Conservation (phyloP, 352 stramenopile species). For the Globisporangium cystogenes region DNA sequence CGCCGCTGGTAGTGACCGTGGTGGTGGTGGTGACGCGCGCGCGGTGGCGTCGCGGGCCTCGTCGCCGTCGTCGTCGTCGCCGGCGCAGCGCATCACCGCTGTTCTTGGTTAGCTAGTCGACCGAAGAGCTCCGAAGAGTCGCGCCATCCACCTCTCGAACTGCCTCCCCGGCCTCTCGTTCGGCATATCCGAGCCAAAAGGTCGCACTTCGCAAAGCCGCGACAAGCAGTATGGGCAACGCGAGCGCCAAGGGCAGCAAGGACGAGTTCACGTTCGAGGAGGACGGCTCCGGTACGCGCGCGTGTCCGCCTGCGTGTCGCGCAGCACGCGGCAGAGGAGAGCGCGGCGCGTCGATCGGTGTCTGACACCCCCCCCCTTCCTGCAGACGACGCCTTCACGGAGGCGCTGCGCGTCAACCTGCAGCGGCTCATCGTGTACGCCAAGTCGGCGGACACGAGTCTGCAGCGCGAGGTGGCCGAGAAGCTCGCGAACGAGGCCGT, state of each 20-base stretch:
- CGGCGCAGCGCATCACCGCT: background rate
- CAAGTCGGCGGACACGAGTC: constrained; percentile 83
- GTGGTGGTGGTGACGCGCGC: background rate
- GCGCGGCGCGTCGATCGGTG: background rate
- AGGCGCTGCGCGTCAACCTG: constrained; percentile 86
- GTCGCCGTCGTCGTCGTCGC: background rate
- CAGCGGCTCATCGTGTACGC: constrained; percentile 91
- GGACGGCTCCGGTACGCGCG: constrained; percentile 23
- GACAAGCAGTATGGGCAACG: constrained; percentile 38
- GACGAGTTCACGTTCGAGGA: constrained; percentile 83
- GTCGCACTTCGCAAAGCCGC: background rate
- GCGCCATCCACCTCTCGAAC: background rate
- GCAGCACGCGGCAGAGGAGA: background rate
- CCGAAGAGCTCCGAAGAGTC: too few relatives aligned
- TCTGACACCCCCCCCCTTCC: background rate
- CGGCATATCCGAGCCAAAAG: background rate
- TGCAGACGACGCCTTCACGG: constrained; percentile 83
- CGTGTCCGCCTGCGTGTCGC: too few relatives aligned
- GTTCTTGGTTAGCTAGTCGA: too few relatives aligned
- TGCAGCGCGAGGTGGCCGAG: constrained; percentile 92
- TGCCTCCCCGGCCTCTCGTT: too few relatives aligned
- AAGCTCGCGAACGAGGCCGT: constrained; percentile 94
- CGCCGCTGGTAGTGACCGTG: background rate
- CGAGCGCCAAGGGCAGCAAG: constrained; percentile 60
- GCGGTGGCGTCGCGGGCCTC: background rate